Conservation (phyloP, 169 alveolate species). For the Plasmodium malariae region DNA sequence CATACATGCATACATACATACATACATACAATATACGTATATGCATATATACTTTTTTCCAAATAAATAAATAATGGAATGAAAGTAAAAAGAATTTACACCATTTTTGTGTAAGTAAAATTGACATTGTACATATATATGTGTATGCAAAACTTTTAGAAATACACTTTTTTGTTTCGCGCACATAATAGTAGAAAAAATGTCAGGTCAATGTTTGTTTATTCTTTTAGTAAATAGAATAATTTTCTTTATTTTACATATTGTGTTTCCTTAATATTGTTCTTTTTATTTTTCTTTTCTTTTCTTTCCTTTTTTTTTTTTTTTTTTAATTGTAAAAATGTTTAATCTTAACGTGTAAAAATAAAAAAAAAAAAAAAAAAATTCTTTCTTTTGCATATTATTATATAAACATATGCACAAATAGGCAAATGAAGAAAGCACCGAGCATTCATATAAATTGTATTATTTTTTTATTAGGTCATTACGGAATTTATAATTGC, state of each 20-base stretch:
- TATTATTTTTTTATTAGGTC: conserved; percentile 25
- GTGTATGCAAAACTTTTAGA: conserved; percentile 15
- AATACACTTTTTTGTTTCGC: conserved; percentile 19
- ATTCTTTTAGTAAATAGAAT: conserved; percentile 22
- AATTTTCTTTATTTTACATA: conserved; percentile 23
- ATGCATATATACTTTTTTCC: not conserved
- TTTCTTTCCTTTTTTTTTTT: not conserved
- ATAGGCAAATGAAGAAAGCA: conserved; percentile 34
- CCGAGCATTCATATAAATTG: conserved; percentile 1
- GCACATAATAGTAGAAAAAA: conserved; percentile 9
- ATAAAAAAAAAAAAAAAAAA: conserved; percentile 4
- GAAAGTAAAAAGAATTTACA: no score
- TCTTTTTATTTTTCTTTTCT: not conserved
- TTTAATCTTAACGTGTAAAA: not conserved
- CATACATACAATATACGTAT: not conserved
- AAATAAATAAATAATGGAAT: no score
- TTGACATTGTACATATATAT: not conserved
- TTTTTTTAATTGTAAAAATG: conserved; percentile 8
- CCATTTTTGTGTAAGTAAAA: not conserved
- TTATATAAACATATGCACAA: conserved; percentile 40
- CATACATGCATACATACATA: not conserved
- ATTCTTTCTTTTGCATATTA: conserved; percentile 3
- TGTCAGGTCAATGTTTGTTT: conserved; percentile 3
- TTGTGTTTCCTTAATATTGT: not conserved
- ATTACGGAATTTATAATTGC: conserved; percentile 17